phyloP scores from a whole-genome alignment of 2,329 filamentous ascomycete species.

The Hymenoscyphus occultus region DNA sequence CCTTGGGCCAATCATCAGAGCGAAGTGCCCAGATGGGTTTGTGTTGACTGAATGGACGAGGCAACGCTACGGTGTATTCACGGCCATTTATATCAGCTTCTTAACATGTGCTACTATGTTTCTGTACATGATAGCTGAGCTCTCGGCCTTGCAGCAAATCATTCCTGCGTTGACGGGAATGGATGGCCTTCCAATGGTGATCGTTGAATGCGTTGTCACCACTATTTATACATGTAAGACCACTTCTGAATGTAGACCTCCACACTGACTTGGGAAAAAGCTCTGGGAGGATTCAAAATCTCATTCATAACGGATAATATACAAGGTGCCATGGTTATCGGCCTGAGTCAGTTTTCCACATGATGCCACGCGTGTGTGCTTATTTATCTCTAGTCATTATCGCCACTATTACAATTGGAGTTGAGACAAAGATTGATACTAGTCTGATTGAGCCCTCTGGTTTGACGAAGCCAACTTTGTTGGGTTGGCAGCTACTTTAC shows the following conservation, averaged over 20 bases:
- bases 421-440: constrained; percentile 68
- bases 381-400: constrained; percentile 53
- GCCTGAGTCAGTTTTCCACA: constrained; percentile 47
- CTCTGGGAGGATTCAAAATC: constrained; percentile 77
- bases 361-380: not conserved
- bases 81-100: constrained; percentile 71
- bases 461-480: constrained; percentile 63
- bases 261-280: constrained; percentile 40
- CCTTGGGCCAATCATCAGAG: constrained; percentile 73
- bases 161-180: constrained; percentile 71
- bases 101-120: constrained; percentile 80
- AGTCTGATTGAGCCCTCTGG: constrained; percentile 66
- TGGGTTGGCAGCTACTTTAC: constrained; percentile 84
- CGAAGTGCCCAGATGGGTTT: constrained; percentile 78
- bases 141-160: constrained; percentile 78
- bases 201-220: constrained; percentile 74
- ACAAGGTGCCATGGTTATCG: constrained; percentile 74
- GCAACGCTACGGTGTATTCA: constrained; percentile 68
- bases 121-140: constrained; percentile 81
- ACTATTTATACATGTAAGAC: constrained; percentile 76
- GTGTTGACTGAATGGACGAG: constrained; percentile 82
- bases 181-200: constrained; percentile 69
- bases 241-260: not conserved
- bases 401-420: constrained; percentile 74
- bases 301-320: constrained; percentile 83